These are phyloP conservation scores for Asterella californica DNA, from an alignment of 225 moss, liverwort and hornwort genomes.

Conservation along the genomic window DNA sequence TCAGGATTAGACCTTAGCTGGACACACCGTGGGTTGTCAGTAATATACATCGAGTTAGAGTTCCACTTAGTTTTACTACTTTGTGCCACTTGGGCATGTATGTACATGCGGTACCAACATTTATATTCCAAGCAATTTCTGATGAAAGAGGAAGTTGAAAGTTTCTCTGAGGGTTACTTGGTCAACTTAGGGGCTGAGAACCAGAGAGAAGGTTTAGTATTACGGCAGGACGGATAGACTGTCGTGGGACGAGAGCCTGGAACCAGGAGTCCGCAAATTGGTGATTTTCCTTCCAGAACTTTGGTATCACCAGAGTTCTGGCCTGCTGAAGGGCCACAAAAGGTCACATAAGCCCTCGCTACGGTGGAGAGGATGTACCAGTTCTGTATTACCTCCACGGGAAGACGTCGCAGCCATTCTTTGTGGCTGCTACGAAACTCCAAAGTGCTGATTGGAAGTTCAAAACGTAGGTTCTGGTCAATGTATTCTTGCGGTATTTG, in stretches of 20 bases:
- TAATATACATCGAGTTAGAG: background rate
- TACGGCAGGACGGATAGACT: background rate
- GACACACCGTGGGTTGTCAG: background rate
- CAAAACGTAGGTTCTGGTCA: background rate
- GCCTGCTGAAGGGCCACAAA: background rate
- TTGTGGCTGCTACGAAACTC: background rate
- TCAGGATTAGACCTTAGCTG: background rate
- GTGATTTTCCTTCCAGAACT: too few species aligned
- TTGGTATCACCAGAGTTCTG: background rate
- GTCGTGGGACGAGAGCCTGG: background rate
- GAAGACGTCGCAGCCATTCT: conserved; percentile 1
- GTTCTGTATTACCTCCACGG: too few species aligned
- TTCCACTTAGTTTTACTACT: conserved; percentile 6
- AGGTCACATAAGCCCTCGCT: background rate
- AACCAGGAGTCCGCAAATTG: background rate
- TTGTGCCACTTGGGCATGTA: conserved; percentile 9
- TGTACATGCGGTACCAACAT: conserved; percentile 9
- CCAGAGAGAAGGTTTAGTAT: background rate
- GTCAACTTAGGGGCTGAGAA: background rate
- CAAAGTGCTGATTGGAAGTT: background rate
- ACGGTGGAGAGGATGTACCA: background rate
- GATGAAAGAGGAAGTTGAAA: background rate
- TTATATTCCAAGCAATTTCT: background rate
- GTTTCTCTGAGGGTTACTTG: background rate
- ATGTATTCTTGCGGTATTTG: conserved; percentile 2